Conservation (phyloP, 768 basidiomycete genomes). For the Tricholoma saponaceum region DNA sequence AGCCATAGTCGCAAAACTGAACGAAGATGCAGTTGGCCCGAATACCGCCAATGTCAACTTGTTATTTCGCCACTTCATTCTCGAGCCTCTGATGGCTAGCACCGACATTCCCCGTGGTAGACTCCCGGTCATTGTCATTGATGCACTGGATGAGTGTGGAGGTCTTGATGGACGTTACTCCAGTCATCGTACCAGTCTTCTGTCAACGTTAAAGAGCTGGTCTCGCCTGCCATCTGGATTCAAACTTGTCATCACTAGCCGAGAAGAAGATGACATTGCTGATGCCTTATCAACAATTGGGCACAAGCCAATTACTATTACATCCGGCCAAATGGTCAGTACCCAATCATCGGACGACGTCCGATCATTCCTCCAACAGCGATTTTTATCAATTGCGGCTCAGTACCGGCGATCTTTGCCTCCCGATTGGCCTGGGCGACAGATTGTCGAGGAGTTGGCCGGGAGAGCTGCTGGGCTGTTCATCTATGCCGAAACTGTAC, state of each 20-base stretch:
- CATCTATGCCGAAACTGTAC: constrained; percentile 6
- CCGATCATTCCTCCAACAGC: constrained; percentile 11
- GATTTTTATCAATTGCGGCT: constrained; percentile 12
- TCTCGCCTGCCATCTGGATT: constrained; percentile 11
- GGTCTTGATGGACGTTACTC: constrained; percentile 11
- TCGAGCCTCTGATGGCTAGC: constrained; percentile 13
- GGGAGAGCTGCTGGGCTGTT: constrained; percentile 8
- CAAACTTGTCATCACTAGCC: constrained; percentile 24
- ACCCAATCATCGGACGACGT: constrained; percentile 20
- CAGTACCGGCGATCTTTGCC: not conserved
- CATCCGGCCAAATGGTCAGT: constrained; percentile 11
- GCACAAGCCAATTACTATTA: constrained; percentile 10
- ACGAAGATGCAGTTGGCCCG: constrained; percentile 13
- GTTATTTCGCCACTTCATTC: constrained; percentile 16
- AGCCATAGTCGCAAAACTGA: constrained; percentile 7
- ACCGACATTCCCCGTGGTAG: constrained; percentile 2
- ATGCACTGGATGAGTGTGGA: constrained; percentile 29
- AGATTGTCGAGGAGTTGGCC: constrained; percentile 8
- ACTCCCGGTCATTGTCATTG: constrained; percentile 21
- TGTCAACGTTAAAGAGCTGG: constrained; percentile 19
- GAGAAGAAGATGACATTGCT: constrained; percentile 14
- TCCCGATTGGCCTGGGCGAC: not conserved
- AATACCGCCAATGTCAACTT: constrained; percentile 9
- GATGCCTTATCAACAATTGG: constrained; percentile 9
- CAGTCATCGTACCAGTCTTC: constrained; percentile 12